A percentile compares a stretch with the other conserved stretches of the same genome.
phyloP scores from a whole-genome alignment of 1,139 yeast species.

The Sugiyamaella grinbergsii region DNA sequence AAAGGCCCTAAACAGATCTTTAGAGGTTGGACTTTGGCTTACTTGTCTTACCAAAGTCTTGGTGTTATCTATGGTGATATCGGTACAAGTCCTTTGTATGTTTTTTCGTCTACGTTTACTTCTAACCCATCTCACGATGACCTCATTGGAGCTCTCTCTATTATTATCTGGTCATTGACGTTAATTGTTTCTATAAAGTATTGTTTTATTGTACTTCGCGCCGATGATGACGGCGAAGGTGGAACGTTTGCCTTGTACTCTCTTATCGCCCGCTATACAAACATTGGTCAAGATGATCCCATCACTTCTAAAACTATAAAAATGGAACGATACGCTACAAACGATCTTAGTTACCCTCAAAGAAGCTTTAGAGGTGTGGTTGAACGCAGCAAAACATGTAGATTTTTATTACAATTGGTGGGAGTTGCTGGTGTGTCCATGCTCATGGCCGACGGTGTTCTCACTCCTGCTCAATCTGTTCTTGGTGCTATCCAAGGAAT shows the following conservation, averaged over 20 bases:
- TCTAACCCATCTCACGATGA: constrained; percentile 46
- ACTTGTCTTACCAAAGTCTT: constrained; percentile 39
- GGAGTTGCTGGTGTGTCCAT: constrained; percentile 54
- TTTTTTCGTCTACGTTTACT: constrained; percentile 49
- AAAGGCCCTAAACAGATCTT: constrained; percentile 19
- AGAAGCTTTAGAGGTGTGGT: constrained; percentile 44
- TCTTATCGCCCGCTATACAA: constrained; percentile 53
- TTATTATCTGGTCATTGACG: constrained; percentile 58
- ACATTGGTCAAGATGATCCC: constrained; percentile 50
- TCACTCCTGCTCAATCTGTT: constrained; percentile 65
- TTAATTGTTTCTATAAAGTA: constrained; percentile 57
- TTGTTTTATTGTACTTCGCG: constrained; percentile 49
- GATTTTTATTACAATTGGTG: constrained; percentile 13
- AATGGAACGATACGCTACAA: constrained; percentile 23
- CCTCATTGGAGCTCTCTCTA: constrained; percentile 54
- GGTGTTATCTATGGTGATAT: constrained; percentile 66
- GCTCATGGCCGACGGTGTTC: constrained; percentile 59
- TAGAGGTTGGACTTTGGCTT: constrained; percentile 19
- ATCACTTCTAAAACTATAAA: constrained; percentile 29
- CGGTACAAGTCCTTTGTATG: constrained; percentile 63
- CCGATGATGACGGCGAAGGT: constrained; percentile 62
- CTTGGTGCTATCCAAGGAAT: constrained; percentile 51
- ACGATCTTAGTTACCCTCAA: constrained; percentile 38
- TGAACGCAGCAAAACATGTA: constrained; percentile 38
- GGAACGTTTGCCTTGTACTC: constrained; percentile 65